Percentiles rank a stretch among this genome's conserved stretches.
Evolutionary conservation across 83 land plant species (phyloP).

Genomic region (Isoetes engelmannii): DNA sequence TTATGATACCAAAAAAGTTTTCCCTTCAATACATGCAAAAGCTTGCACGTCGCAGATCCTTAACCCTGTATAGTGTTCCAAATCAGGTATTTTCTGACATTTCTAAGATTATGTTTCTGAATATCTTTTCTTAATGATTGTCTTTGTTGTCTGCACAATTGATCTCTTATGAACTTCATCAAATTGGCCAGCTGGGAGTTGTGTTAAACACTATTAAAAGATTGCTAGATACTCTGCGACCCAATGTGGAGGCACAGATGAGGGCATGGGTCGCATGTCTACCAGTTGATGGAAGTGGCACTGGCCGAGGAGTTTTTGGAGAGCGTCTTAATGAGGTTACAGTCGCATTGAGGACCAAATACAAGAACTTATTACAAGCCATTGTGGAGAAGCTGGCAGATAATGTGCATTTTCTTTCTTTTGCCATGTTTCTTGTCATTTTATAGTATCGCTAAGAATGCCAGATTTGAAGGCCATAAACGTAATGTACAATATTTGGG

Average conservation of each 20-base stretch:
- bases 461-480: neutral
- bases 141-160: neutral
- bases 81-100: conserved; percentile 41
- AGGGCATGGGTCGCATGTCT: conserved; percentile 80
- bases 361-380: conserved; percentile 84
- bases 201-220: conserved; percentile 82
- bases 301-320: conserved; percentile 48
- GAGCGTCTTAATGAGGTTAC: conserved; percentile 82
- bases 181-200: conserved; percentile 58
- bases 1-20: conserved; percentile 68
- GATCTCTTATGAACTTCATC: neutral
- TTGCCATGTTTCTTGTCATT: no score
- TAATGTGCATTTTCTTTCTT: conserved; percentile 54
- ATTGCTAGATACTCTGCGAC: conserved; percentile 75
- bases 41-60: conserved; percentile 62
- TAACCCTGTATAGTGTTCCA: conserved; percentile 64
- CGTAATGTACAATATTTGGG: neutral
- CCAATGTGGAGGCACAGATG: conserved; percentile 62
- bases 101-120: neutral
- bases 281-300: conserved; percentile 38
- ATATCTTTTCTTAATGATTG: neutral
- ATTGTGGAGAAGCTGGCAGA: conserved; percentile 70
- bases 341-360: conserved; percentile 70
- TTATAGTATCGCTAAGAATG: no score
- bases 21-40: conserved; percentile 84